A percentile compares a stretch with the other conserved stretches of the same genome.
These are phyloP conservation scores for Cylindricascospora bacillispora DNA, from an alignment of 1,139 yeast species.

Conservation along the genomic window DNA sequence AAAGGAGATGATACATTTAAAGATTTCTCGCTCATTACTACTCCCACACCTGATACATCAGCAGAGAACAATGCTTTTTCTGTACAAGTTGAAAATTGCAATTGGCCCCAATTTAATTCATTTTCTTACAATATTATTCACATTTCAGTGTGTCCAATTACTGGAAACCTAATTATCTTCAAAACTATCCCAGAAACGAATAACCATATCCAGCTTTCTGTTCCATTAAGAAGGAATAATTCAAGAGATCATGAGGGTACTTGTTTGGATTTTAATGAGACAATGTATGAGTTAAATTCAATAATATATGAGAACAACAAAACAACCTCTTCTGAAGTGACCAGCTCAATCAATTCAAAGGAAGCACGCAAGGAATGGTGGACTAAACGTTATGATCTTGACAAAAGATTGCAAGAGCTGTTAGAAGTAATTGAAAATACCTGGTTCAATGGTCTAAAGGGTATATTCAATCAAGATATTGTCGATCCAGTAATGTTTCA, in stretches of 20 bases:
- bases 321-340: conserved; percentile 43
- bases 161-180: conserved; percentile 47
- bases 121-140: conserved; percentile 40
- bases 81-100: too few species aligned
- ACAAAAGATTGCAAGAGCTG: conserved; percentile 40
- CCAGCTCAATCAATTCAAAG: conserved; percentile 35
- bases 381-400: conserved; percentile 52
- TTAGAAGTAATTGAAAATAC: conserved; percentile 44
- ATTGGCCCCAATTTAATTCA: too few species aligned
- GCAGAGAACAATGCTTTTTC: too few species aligned
- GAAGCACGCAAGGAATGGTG: conserved; percentile 71
- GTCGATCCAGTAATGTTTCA: conserved; percentile 31
- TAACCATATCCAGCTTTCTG: conserved; percentile 37
- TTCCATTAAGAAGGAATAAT: conserved; percentile 47
- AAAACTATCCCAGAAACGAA: conserved; percentile 27
- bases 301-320: conserved; percentile 50
- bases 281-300: conserved; percentile 32
- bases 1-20: too few species aligned
- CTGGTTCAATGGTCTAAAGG: conserved; percentile 78
- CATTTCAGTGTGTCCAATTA: conserved; percentile 46
- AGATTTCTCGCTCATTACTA: too few species aligned
- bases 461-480: conserved; percentile 25
- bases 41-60: too few species aligned
- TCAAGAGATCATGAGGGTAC: conserved; percentile 35
- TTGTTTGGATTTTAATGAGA: conserved; percentile 35